Conservation (phyloP, 768 basidiomycete species). For the Lentinula boryana region DNA sequence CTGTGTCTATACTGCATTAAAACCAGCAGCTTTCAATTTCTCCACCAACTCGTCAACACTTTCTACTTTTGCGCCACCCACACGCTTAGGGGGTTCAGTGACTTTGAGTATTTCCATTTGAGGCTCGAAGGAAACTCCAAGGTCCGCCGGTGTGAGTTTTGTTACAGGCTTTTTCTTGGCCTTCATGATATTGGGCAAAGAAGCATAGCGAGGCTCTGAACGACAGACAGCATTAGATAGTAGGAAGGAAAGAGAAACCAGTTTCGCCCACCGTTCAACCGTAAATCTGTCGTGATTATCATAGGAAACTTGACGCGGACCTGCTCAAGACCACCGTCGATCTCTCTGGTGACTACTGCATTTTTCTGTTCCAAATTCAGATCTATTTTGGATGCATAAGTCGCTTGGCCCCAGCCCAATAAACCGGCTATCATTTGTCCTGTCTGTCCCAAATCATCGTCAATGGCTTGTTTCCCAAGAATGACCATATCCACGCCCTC, state of each 20-base stretch:
- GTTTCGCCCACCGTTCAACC: conserved; percentile 40
- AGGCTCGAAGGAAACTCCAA: conserved; percentile 80
- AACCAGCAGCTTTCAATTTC: conserved; percentile 86
- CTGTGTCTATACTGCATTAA: conserved; percentile 28
- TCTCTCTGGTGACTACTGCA: conserved; percentile 77
- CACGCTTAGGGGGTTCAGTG: conserved; percentile 81
- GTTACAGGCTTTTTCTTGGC: conserved; percentile 99
- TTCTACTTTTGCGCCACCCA: conserved; percentile 89
- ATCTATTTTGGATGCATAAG: conserved; percentile 86
- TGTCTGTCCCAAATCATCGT: conserved; percentile 93
- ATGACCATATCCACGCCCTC: conserved; percentile 80
- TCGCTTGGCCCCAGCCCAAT: conserved; percentile 89
- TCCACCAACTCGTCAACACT: conserved; percentile 85
- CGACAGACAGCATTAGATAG: neutral
- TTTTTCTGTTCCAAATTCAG: conserved; percentile 58
- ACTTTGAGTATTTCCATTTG: conserved; percentile 84
- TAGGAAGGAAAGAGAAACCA: neutral
- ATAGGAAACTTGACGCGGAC: conserved; percentile 74
- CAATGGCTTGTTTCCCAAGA: conserved; percentile 97
- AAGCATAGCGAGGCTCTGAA: conserved; percentile 91
- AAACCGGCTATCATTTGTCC: conserved; percentile 97
- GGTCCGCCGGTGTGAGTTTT: conserved; percentile 71
- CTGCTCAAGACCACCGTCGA: conserved; percentile 91
- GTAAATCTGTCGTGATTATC: conserved; percentile 87
- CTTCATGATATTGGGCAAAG: conserved; percentile 97